Percentiles rank a stretch among this genome's conserved stretches.
Conservation (phyloP, 805 yeast species). For the Myxozyma melibiosi region DNA sequence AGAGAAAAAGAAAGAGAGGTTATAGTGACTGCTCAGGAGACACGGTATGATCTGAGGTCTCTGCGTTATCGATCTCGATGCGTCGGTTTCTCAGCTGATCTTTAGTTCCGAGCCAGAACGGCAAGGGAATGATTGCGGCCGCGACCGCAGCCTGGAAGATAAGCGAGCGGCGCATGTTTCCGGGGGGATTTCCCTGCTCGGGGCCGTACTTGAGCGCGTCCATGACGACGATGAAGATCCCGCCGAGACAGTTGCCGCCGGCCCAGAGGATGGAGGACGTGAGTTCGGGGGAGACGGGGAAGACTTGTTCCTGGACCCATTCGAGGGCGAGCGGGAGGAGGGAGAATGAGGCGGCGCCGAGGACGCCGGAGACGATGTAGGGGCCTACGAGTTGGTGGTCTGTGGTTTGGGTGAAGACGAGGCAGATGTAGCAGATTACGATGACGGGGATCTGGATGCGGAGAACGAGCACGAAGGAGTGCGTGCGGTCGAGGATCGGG, state of each 20-base stretch:
- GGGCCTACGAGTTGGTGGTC: conserved; percentile 40
- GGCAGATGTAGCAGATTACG: conserved; percentile 39
- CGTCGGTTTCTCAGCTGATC: conserved; percentile 19
- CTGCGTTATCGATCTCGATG: conserved; percentile 19
- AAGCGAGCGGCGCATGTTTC: conserved; percentile 40
- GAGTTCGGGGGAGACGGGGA: conserved; percentile 42
- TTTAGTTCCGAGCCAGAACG: conserved; percentile 25
- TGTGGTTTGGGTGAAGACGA: conserved; percentile 39
- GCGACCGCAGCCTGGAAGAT: conserved; percentile 42
- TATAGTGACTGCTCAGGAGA: too few species aligned
- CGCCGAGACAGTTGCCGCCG: conserved; percentile 42
- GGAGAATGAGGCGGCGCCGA: conserved; percentile 41
- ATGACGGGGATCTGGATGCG: conserved; percentile 38
- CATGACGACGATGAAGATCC: conserved; percentile 41
- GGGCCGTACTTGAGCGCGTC: conserved; percentile 38
- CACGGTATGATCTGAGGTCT: neutral
- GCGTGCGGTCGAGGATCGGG: conserved; percentile 39
- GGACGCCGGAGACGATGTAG: conserved; percentile 38
- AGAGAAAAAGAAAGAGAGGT: too few species aligned
- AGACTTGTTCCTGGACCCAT: conserved; percentile 42
- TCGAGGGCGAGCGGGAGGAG: conserved; percentile 41
- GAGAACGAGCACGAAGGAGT: conserved; percentile 34
- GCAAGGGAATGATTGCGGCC: conserved; percentile 36
- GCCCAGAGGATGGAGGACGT: conserved; percentile 40
- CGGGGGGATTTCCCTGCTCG: conserved; percentile 40